Evolutionary conservation across 1,284 basidiomycete species (phyloP).

Genomic region (Ustilago esculenta): DNA sequence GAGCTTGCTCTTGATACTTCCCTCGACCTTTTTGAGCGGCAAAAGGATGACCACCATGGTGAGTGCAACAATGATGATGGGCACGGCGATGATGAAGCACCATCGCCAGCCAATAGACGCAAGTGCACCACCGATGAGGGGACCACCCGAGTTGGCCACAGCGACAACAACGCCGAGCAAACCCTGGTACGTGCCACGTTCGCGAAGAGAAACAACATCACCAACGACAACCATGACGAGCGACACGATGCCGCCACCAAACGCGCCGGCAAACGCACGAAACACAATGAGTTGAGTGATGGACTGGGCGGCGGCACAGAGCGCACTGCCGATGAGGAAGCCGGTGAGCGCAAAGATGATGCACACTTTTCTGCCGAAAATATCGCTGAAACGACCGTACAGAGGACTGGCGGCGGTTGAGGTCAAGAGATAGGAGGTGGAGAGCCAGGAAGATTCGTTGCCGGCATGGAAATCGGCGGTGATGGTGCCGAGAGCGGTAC

Average conservation of each 20-base stretch:
- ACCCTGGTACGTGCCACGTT: constrained; percentile 56
- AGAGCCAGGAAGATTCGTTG: constrained; percentile 69
- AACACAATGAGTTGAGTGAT: constrained; percentile 80
- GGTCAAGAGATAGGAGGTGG: constrained; percentile 68
- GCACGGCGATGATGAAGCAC: constrained; percentile 47
- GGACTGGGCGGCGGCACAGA: constrained; percentile 61
- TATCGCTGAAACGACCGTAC: constrained; percentile 73
- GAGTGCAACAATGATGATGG: constrained; percentile 33
- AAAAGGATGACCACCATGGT: constrained; percentile 36
- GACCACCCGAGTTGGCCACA: constrained; percentile 49
- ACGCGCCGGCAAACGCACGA: constrained; percentile 75
- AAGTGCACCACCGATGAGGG: constrained; percentile 52
- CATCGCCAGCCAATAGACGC: constrained; percentile 36
- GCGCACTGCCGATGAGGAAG: constrained; percentile 68
- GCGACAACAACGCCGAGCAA: constrained; percentile 52
- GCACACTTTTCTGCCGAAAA: constrained; percentile 74
- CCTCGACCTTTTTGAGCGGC: constrained; percentile 50
- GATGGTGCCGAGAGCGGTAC: constrained; percentile 66
- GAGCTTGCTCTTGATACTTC: constrained; percentile 34
- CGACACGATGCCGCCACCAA: constrained; percentile 76
- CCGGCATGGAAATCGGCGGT: constrained; percentile 46
- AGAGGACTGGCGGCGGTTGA: constrained; percentile 67
- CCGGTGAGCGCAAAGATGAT: constrained; percentile 75
- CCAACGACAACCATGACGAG: constrained; percentile 70
- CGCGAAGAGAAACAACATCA: constrained; percentile 53